A percentile compares a stretch with the other conserved stretches of the same genome.
Evolutionary conservation across 331 rosid species (phyloP).

Genomic region (Saraca asoca): DNA sequence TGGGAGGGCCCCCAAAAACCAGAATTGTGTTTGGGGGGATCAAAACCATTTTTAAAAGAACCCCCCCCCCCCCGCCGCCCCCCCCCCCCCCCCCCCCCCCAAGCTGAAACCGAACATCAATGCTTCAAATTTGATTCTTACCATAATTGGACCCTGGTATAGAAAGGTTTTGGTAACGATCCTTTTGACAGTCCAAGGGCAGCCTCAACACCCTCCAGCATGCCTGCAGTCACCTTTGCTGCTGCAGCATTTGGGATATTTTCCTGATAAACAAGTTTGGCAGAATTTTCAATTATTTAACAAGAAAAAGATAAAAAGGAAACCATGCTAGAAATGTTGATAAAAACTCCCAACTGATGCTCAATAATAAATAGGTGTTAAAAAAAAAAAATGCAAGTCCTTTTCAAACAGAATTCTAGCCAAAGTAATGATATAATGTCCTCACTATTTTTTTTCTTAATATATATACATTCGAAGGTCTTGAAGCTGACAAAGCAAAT

Average conservation of each 20-base stretch:
- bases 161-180: conserved; percentile 64
- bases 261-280: conserved; percentile 56
- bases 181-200: conserved; percentile 75
- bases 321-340: conserved; percentile 7
- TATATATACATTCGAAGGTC: not conserved
- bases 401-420: conserved; percentile 14
- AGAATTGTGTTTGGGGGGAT: no score
- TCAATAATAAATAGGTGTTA: not conserved
- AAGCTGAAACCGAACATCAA: not conserved
- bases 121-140: conserved; percentile 35
- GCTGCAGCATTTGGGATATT: conserved; percentile 75
- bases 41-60: no score
- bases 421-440: conserved; percentile 5
- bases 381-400: conserved; percentile 15
- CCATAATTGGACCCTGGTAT: conserved; percentile 81
- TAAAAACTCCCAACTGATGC: conserved; percentile 11
- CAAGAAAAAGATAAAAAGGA: not conserved
- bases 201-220: conserved; percentile 85
- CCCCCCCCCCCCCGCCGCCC: no score
- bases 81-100: no score
- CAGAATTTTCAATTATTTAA: conserved; percentile 17
- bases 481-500: conserved; percentile 6
- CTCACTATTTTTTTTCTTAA: not conserved
- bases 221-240: conserved; percentile 60
- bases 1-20: no score